Evolutionary conservation across 1,139 yeast genomes (phyloP), one percentile per base, ranked within the genome.

Genomic region (Diutina ranongensis): DNA sequence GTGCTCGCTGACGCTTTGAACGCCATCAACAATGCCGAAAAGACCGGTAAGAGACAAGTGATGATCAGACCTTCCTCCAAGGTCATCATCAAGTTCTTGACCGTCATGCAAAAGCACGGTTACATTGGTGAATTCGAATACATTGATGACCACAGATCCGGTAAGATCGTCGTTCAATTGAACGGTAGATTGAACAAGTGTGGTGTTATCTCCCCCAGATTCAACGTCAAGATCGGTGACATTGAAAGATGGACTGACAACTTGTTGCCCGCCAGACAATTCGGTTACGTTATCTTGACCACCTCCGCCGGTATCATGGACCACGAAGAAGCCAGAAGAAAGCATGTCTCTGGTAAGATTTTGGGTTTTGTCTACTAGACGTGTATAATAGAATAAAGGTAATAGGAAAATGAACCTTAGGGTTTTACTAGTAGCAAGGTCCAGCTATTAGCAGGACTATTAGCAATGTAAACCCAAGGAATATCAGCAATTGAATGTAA

Each of bases 311-410:
- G 98, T 74, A 92, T 92, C 62, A 88, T 92, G 96, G 97, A 92
- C 78, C 98, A 92, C 76, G 98, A 92, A 77, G 98, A 92, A 78
- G 98, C 98, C 61, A 88, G 97, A 82, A 85, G 97, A 83, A 92
- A 92, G 85, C 97, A 92, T 73, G 97, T 89, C 61, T 87, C 97
- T 60, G 97, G 97, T 71, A 89, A 89, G 76, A 83, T 89, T 65
- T 80, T 89, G 65, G 97, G 97, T 64, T 89, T 85, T 71, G 96
- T 89, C 56, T 89, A 89, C 78, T 87, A 82, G 67, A n/a, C n/a
- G 40, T 36, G 40, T 36, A 36, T 36, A 20, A 36, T 36, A 36
- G 40, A 36, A 22, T 36, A 21, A 35, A 13, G 22, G 20, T 10
- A 9, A 33, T n/a, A n/a, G n/a, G n/a, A n/a, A n/a, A n/a, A n/a